Percentiles rank a stretch among this genome's conserved stretches.
phyloP scores from a whole-genome alignment of 495 filamentous ascomycete species.

The Cudoniella acicularis region DNA sequence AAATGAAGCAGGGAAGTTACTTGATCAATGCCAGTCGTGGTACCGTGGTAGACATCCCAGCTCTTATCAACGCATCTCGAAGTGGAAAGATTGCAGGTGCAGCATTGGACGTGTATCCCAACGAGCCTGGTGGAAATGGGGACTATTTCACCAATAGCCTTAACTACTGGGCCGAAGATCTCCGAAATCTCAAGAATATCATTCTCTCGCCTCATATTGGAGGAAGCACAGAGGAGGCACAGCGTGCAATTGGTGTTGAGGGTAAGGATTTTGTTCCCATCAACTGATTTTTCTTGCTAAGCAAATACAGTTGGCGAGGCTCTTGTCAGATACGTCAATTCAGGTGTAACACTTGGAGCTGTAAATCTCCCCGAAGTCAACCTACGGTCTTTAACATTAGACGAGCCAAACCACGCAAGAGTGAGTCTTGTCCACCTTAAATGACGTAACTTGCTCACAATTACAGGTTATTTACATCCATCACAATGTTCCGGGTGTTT shows the following conservation, averaged over 20 bases:
- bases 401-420: slow-evolving; percentile 83
- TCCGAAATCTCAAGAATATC: slow-evolving; percentile 82
- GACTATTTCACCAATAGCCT: slow-evolving; percentile 88
- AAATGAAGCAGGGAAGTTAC: slow-evolving; percentile 91
- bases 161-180: slow-evolving; percentile 82
- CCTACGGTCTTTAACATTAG: slow-evolving; percentile 79
- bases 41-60: slow-evolving; percentile 90
- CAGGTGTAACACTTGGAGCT: slow-evolving; percentile 81
- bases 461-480: slow-evolving; percentile 86
- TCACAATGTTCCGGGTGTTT: slow-evolving; percentile 89
- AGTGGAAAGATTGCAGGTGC: slow-evolving; percentile 88
- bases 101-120: slow-evolving; percentile 92
- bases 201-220: slow-evolving; percentile 97
- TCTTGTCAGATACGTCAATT: slow-evolving; percentile 88
- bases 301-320: slow-evolving; percentile 62
- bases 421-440: slow-evolving; percentile 35
- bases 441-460: slow-evolving; percentile 9
- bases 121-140: slow-evolving; percentile 89
- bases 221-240: slow-evolving; percentile 95
- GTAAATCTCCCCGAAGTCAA: slow-evolving; percentile 96
- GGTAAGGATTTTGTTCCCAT: too few relatives aligned
- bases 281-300: slow-evolving; percentile 2
- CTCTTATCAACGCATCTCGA: slow-evolving; percentile 83
- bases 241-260: slow-evolving; percentile 93
- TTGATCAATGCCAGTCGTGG: slow-evolving; percentile 95